Conservation (phyloP, 192 early-diverging fungal species). For the Coemansia sp. region DNA sequence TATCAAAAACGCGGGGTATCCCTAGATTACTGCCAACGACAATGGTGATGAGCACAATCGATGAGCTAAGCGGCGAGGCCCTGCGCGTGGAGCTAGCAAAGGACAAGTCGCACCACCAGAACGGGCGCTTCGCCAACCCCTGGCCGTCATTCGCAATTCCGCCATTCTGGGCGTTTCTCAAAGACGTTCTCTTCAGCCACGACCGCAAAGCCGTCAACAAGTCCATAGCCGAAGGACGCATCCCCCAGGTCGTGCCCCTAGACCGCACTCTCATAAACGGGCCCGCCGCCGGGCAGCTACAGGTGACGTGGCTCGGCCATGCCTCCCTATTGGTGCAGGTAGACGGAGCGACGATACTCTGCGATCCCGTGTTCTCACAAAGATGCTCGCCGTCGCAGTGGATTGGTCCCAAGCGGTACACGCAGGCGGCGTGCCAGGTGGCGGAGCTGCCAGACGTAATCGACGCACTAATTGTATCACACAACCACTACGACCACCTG, state of each 20-base stretch:
- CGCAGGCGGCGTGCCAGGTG: slow-evolving; percentile 63
- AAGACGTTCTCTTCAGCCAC: slow-evolving; percentile 12
- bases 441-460: slow-evolving; percentile 62
- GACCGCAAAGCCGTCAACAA: slow-evolving; percentile 10
- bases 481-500: slow-evolving; percentile 91
- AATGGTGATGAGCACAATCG: neutral
- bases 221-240: slow-evolving; percentile 30
- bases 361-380: slow-evolving; percentile 74
- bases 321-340: slow-evolving; percentile 68
- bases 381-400: slow-evolving; percentile 72
- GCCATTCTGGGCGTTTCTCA: neutral
- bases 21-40: neutral
- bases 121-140: slow-evolving; percentile 67
- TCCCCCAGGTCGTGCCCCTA: slow-evolving; percentile 25
- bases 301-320: slow-evolving; percentile 63
- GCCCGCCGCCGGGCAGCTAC: slow-evolving; percentile 17
- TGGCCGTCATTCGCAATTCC: slow-evolving; percentile 56
- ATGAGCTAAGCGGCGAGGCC: neutral
- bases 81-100: neutral
- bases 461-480: slow-evolving; percentile 75
- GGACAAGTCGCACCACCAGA: slow-evolving; percentile 51
- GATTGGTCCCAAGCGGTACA: slow-evolving; percentile 68
- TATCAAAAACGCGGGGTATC: neutral
- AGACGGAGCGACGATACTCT: slow-evolving; percentile 67
- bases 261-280: slow-evolving; percentile 15